A percentile compares a stretch with the other conserved stretches of the same genome.
Evolutionary conservation across 1,284 basidiomycete species (phyloP).

Genomic region (Porogramme epimiltina): DNA sequence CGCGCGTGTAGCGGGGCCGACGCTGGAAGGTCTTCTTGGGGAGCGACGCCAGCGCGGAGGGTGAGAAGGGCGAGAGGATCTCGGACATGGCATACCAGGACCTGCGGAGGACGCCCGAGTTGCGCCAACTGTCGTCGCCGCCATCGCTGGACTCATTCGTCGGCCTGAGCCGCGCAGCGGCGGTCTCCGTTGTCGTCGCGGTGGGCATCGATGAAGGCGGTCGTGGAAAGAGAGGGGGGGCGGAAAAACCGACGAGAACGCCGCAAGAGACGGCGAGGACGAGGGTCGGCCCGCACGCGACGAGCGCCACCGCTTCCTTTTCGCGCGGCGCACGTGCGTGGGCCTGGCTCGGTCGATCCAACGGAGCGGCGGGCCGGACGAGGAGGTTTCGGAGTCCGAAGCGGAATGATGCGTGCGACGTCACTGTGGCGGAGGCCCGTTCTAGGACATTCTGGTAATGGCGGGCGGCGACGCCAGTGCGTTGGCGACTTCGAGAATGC

Average conservation of each 20-base stretch:
- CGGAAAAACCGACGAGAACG: conserved; percentile 6
- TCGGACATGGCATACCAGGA: conserved; percentile 65
- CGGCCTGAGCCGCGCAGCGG: neutral
- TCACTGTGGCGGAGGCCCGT: conserved; percentile 25
- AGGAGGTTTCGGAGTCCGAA: conserved; percentile 2
- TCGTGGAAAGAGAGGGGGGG: conserved; percentile 17
- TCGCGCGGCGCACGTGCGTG: conserved; percentile 14
- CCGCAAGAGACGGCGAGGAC: conserved; percentile 4
- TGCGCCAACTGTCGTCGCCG: conserved; percentile 18
- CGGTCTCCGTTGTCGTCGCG: conserved; percentile 2
- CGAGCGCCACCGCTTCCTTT: conserved; percentile 3
- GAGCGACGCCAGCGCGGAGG: conserved; percentile 65
- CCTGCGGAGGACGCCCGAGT: conserved; percentile 35
- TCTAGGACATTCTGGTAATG: conserved; percentile 30
- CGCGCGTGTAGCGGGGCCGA: conserved; percentile 64
- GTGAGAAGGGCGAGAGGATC: conserved; percentile 69
- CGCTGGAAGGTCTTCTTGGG: conserved; percentile 50
- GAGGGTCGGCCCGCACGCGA: conserved; percentile 15
- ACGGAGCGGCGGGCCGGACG: neutral
- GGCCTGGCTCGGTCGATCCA: neutral
- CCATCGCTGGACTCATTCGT: neutral
- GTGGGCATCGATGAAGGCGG: neutral
- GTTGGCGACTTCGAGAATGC: conserved; percentile 18
- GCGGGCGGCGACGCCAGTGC: conserved; percentile 2
- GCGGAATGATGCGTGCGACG: conserved; percentile 21